phyloP scores from a whole-genome alignment of 2,329 filamentous ascomycete species.

The Claviceps paspali region DNA sequence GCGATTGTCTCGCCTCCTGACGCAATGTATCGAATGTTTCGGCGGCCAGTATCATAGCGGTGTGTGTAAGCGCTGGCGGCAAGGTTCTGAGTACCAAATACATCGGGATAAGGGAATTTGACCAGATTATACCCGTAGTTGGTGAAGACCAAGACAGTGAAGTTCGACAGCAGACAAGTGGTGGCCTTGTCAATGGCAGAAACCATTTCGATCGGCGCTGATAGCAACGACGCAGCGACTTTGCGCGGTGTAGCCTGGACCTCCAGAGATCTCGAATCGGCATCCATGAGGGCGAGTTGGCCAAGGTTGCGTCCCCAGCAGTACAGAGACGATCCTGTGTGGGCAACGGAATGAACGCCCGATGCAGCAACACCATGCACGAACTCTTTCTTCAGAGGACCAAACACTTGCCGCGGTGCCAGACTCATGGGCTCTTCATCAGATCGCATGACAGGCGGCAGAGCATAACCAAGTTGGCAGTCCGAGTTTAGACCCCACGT shows the following conservation, averaged over 20 bases:
- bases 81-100: constrained; percentile 55
- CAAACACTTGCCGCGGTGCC: constrained; percentile 77
- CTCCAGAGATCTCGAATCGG: constrained; percentile 81
- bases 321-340: constrained; percentile 67
- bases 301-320: constrained; percentile 94
- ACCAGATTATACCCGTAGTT: constrained; percentile 93
- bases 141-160: constrained; percentile 84
- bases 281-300: constrained; percentile 86
- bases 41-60: constrained; percentile 47
- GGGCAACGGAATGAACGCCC: constrained; percentile 77
- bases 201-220: constrained; percentile 57
- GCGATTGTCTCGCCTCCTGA: constrained; percentile 86
- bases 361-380: constrained; percentile 79
- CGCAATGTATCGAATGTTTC: constrained; percentile 57
- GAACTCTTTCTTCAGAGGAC: constrained; percentile 71
- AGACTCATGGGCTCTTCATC: constrained; percentile 77
- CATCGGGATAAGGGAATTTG: constrained; percentile 59
- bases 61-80: constrained; percentile 38
- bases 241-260: constrained; percentile 70
- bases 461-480: constrained; percentile 71
- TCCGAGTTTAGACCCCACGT: constrained; percentile 85
- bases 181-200: constrained; percentile 86
- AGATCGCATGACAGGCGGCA: constrained; percentile 49
- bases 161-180: constrained; percentile 67
- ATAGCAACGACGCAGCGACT: constrained; percentile 64